Conservation (phyloP, 805 yeast genomes). For the Teunomyces pallodes region DNA sequence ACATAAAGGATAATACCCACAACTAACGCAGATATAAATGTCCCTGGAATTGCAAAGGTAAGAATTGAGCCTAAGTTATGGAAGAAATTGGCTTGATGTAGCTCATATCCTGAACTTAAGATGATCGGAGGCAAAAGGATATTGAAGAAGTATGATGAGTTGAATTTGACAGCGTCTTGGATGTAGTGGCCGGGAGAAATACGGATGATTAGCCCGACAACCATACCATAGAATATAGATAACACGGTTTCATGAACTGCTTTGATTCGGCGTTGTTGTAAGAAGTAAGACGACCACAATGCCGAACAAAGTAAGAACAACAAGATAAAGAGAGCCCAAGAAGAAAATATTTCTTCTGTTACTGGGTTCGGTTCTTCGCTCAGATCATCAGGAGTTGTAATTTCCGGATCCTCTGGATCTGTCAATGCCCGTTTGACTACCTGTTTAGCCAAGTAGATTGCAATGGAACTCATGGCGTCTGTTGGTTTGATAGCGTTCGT, state of each 20-base stretch:
- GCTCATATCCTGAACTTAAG: slow-evolving; percentile 91
- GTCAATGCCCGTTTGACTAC: slow-evolving; percentile 32
- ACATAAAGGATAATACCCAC: slow-evolving; percentile 82
- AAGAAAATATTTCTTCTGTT: slow-evolving; percentile 90
- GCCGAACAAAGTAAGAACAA: slow-evolving; percentile 80
- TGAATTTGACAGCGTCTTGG: slow-evolving; percentile 94
- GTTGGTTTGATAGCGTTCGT: slow-evolving; percentile 2
- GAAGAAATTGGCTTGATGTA: slow-evolving; percentile 94
- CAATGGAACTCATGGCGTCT: slow-evolving; percentile 23
- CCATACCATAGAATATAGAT: slow-evolving; percentile 95
- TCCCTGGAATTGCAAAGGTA: slow-evolving; percentile 95
- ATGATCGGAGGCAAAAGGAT: slow-evolving; percentile 94
- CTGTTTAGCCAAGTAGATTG: slow-evolving; percentile 23
- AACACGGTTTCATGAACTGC: slow-evolving; percentile 97
- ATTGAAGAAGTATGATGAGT: slow-evolving; percentile 91
- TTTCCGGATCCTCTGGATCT: slow-evolving; percentile 42
- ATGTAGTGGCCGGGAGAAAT: slow-evolving; percentile 94
- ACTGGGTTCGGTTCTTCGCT: slow-evolving; percentile 77
- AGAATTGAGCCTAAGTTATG: slow-evolving; percentile 86
- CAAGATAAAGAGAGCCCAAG: slow-evolving; percentile 94
- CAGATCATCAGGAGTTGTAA: slow-evolving; percentile 47
- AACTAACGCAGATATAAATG: slow-evolving; percentile 87
- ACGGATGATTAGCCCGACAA: slow-evolving; percentile 88
- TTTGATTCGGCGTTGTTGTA: slow-evolving; percentile 87
- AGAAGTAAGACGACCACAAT: slow-evolving; percentile 89